A percentile compares a stretch with the other conserved stretches of the same genome.
These are phyloP conservation scores for Aureobasidium sp. DNA, from an alignment of 2,329 filamentous ascomycete genomes.

Conservation along the genomic window DNA sequence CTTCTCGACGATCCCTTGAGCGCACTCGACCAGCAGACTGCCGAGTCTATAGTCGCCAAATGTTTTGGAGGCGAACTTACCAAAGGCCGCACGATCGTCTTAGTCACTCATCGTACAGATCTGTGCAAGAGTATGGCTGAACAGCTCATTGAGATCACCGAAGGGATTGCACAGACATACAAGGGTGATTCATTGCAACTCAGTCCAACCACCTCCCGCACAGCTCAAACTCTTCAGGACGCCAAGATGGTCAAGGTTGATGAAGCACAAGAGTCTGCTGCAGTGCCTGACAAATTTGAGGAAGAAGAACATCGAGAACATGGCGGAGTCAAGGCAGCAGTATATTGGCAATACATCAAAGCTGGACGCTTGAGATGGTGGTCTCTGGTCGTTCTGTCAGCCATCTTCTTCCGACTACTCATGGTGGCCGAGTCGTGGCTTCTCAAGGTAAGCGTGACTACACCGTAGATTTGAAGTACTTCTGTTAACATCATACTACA, in stretches of 20 bases:
- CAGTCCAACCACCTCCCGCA: constrained; percentile 13
- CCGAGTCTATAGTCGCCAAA: constrained; percentile 50
- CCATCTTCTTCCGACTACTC: constrained; percentile 54
- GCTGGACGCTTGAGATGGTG: constrained; percentile 71
- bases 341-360: constrained; percentile 81
- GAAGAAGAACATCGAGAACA: constrained; percentile 67
- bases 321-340: constrained; percentile 63
- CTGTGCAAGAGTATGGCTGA: constrained; percentile 64
- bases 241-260: constrained; percentile 20
- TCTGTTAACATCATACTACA: background rate
- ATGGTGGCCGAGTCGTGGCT: constrained; percentile 68
- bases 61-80: constrained; percentile 48
- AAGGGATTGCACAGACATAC: constrained; percentile 42
- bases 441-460: constrained; percentile 46
- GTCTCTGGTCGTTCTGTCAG: constrained; percentile 53
- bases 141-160: constrained; percentile 61
- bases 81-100: constrained; percentile 44
- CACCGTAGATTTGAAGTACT: no score
- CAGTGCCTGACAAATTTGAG: constrained; percentile 64
- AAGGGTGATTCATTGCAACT: constrained; percentile 16
- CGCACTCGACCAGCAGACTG: constrained; percentile 51
- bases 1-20: constrained; percentile 41
- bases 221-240: constrained; percentile 19
- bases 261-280: constrained; percentile 39
- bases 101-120: constrained; percentile 60